Base-by-base conservation (phyloP, 805 yeast genomes). In the Teunomyces gatunensis region DNA sequence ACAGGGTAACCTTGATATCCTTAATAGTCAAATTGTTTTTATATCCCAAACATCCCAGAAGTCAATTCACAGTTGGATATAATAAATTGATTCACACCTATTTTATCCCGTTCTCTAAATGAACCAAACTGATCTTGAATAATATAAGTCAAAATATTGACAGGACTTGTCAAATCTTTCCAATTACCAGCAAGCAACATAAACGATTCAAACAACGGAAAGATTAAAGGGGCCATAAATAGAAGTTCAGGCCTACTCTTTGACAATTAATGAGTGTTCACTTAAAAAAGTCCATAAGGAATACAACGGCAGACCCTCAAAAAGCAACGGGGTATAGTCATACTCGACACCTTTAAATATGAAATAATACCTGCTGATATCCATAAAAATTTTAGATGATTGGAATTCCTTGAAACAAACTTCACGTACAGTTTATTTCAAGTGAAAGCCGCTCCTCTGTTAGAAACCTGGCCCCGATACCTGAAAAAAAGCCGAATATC, bases 41-140 rank as follows among this genome's bases (percentile, higher is more conserved):
- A 21, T 71, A 90, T 83, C 1, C 96, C 81, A 61, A 94, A 89
- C n/a, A 98, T 96, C 0, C 98, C 99, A 64, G 91, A 85, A 96
- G 91, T 88, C 56, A 94, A 74, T 56, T 90, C 87, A 0, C 97
- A 95, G 64, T 89, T 91, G 17, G 85, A 77, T 52, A 96, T 76
- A 23, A 94, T 91, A 94, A 94, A 87, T 61, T 84, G 89, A 61
- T 94, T 94, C 59, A 94, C 72, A 33, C 89, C 81, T 70, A 85
- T 87, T 59, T 87, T 85, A 63, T 91, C 97, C 53, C 86, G 85
- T 53, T 89, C 92, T 1, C 97, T 91, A 91, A 0, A 21, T 21
- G 90, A 78, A 62, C 72, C 77, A 15, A 77, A 83, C 54, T 86
- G 88, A 60, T 78, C 85, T 57, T 80, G 83, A 27, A 73, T 64